Evolutionary conservation across 2,329 filamentous ascomycete genomes (phyloP).

Genomic region (Gaeumannomyces sp.): DNA sequence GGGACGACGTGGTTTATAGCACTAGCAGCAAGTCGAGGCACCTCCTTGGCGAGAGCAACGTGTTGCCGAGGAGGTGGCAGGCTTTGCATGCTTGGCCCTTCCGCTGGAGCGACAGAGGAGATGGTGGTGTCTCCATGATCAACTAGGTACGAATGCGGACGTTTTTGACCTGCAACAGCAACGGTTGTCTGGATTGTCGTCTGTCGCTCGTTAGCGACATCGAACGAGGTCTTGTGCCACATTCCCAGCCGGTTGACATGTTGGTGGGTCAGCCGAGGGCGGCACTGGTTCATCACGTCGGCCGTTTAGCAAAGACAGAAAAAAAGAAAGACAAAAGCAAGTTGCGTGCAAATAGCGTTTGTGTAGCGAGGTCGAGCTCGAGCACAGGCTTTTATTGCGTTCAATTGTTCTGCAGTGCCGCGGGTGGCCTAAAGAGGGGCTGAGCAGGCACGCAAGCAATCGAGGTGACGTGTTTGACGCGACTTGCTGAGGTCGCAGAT

Average conservation of each 20-base stretch:
- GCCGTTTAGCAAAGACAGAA: neutral
- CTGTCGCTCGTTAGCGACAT: conserved; percentile 16
- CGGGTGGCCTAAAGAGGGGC: neutral
- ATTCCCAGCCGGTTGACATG: conserved; percentile 14
- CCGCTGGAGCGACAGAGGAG: neutral
- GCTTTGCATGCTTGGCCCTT: neutral
- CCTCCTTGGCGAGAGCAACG: conserved; percentile 9
- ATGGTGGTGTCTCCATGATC: conserved; percentile 5
- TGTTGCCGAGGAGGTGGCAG: neutral
- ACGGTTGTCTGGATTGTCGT: conserved; percentile 14
- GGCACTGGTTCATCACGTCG: neutral
- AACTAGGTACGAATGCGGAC: conserved; percentile 11
- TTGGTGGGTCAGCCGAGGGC: neutral
- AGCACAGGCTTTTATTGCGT: neutral
- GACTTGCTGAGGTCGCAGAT: neutral
- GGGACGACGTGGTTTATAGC: conserved; percentile 34
- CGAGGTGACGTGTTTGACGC: neutral
- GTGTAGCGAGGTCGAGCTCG: neutral
- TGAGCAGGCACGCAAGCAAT: neutral
- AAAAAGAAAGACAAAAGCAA: conserved; percentile 3
- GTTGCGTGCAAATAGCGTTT: neutral
- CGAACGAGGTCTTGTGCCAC: conserved; percentile 21
- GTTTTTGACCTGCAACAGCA: conserved; percentile 20
- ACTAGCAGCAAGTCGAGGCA: conserved; percentile 33
- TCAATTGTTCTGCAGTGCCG: neutral